Evolutionary conservation across 108 stramenopile species (phyloP), one percentile per base, ranked within the genome.

Genomic region (Fistulifera pelliculosa): DNA sequence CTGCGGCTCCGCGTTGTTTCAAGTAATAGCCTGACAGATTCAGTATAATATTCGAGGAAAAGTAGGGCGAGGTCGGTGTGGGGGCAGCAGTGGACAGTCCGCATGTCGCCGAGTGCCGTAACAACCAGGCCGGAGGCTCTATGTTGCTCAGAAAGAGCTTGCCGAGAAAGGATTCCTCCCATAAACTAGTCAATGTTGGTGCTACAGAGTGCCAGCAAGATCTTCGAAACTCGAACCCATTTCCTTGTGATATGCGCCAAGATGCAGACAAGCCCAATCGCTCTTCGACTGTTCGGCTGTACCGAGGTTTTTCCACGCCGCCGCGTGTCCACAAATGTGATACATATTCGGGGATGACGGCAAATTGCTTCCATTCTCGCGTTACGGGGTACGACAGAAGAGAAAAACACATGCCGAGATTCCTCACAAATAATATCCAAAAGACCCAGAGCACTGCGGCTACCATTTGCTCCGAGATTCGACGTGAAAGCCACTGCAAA

Each of bases 21-120:
- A 52, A 78, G 51, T 85, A 83, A 49, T 85, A 74, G 16, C 87
- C 81, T 55, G 70, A 82, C 68, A 84, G 48, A 42, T 61, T 71
- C 6, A 89, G 56, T 27, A 60, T 15, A 0, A 70, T 64, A 27
- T 64, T 79, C 19, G 67, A 73, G 0, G 82, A 72, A 55, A 78
- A 78, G 24, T 72, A 63, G 0, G 87, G 87, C 25, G 74, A 64
- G 16, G 49, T 17, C 5, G 78, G 83, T 35, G 83, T 49, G 2
- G 87, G 87, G 17, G 56, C 73, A 27, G 70, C 68, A 1, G 56
- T 59, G 42, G 66, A 70, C 23, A 78, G 39, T 5, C 83, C 87
- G 1, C 85, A 50, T 22, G 68, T 61, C 24, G 61, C 79, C 40
- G 53, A 58, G 56, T 79, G 78, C 23, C 69, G 68, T 18, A 58